These are phyloP conservation scores for Leccinum arenicola DNA, from an alignment of 768 basidiomycete species.

Conservation along the genomic window DNA sequence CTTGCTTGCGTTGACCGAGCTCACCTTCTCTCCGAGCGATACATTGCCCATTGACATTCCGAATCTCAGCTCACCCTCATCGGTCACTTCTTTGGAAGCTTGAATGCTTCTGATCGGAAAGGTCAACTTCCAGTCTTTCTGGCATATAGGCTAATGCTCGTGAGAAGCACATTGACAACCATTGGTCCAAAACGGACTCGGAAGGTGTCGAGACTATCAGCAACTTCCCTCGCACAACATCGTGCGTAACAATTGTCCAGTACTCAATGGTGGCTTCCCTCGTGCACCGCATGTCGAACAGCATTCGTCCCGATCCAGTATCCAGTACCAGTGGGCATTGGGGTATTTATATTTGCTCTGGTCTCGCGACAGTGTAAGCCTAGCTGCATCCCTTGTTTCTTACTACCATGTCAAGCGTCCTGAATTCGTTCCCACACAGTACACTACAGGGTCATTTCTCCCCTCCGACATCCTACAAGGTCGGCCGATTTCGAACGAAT, in stretches of 20 bases:
- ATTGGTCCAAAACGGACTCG: no score
- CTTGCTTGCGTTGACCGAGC: not conserved
- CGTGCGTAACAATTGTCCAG: no score
- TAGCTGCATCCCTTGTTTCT: not conserved
- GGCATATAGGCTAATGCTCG: no score
- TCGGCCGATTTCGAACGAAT: not conserved
- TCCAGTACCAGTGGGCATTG: not conserved
- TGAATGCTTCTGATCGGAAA: no score
- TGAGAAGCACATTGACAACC: no score
- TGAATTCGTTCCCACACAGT: not conserved
- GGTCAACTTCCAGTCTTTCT: no score
- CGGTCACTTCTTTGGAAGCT: no score
- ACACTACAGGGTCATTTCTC: not conserved
- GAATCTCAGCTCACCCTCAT: no score
- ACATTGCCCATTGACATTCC: no score
- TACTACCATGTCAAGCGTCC: not conserved
- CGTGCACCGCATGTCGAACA: not conserved
- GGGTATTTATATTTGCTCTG: not conserved
- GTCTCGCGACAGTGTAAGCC: not conserved
- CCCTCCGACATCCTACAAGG: not conserved
- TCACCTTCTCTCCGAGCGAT: not conserved
- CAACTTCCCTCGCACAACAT: no score
- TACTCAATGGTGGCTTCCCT: not conserved
- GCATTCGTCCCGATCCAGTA: not conserved
- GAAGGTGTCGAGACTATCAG: no score